phyloP scores from a whole-genome alignment of 2,329 filamentous ascomycete species.

The Peltaster fructicola region DNA sequence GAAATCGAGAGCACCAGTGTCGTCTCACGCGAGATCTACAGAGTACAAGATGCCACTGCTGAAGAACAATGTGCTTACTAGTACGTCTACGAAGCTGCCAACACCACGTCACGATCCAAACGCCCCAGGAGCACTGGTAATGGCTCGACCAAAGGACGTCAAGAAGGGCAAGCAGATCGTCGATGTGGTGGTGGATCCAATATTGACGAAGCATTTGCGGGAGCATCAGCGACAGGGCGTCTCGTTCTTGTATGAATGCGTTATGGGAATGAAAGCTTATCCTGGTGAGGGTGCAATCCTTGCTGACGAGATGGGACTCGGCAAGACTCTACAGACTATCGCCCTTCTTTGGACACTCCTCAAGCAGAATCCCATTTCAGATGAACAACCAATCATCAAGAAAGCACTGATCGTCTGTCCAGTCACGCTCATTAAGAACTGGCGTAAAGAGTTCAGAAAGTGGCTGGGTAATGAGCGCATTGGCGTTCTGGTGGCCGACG shows the following conservation, averaged over 20 bases:
- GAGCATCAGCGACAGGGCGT: conserved; percentile 54
- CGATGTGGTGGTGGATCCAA: conserved; percentile 55
- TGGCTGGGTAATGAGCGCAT: conserved; percentile 56
- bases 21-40: conserved; percentile 23
- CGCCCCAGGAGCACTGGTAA: conserved; percentile 43
- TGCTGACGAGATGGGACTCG: conserved; percentile 60
- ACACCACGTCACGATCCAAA: conserved; percentile 48
- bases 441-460: conserved; percentile 55
- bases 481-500: conserved; percentile 48
- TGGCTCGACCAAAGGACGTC: conserved; percentile 40
- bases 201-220: conserved; percentile 43
- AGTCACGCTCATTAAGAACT: conserved; percentile 54
- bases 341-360: conserved; percentile 53
- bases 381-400: conserved; percentile 41
- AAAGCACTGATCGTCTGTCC: conserved; percentile 59
- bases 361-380: conserved; percentile 51
- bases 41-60: conserved; percentile 46
- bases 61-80: conserved; percentile 23
- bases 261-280: conserved; percentile 52
- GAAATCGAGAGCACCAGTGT: conserved; percentile 18
- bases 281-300: conserved; percentile 53
- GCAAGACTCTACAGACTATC: conserved; percentile 59
- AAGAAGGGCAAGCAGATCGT: conserved; percentile 48
- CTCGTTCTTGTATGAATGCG: conserved; percentile 55
- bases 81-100: conserved; percentile 29